Percentiles rank a stretch among this genome's conserved stretches.
Evolutionary conservation across 1,284 basidiomycete species (phyloP).

Genomic region (Ustanciosporium gigantosporum): DNA sequence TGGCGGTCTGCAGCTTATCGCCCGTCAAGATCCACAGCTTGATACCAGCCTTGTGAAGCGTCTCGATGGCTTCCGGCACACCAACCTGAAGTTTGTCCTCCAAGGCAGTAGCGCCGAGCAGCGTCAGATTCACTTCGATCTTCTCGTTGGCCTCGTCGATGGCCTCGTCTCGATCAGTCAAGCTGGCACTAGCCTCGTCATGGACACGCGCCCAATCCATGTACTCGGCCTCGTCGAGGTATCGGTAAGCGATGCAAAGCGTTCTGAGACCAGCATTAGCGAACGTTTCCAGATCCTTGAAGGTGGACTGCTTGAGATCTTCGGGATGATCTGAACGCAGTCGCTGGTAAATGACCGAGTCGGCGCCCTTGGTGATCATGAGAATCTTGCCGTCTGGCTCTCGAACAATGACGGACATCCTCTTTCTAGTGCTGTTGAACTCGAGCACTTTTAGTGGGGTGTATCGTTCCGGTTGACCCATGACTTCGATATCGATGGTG

Average conservation of each 20-base stretch:
- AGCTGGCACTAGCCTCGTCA: slow-evolving; percentile 76
- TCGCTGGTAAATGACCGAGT: slow-evolving; percentile 88
- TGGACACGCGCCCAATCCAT: slow-evolving; percentile 77
- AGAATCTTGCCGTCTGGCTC: slow-evolving; percentile 78
- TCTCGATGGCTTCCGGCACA: slow-evolving; percentile 93
- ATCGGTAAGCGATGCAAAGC: slow-evolving; percentile 82
- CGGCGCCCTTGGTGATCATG: slow-evolving; percentile 94
- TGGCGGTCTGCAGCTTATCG: slow-evolving; percentile 95
- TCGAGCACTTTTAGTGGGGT: slow-evolving; percentile 79
- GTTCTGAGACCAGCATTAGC: slow-evolving; percentile 91
- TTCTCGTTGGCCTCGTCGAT: slow-evolving; percentile 83
- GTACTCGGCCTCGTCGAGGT: slow-evolving; percentile 81
- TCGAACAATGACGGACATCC: slow-evolving; percentile 88
- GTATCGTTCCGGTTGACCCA: slow-evolving; percentile 84
- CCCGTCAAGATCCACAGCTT: slow-evolving; percentile 96
- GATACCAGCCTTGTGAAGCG: slow-evolving; percentile 87
- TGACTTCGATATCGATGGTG: slow-evolving; percentile 82
- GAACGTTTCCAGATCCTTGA: slow-evolving; percentile 85
- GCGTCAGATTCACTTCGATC: slow-evolving; percentile 78
- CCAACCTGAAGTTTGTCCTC: slow-evolving; percentile 97
- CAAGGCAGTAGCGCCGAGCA: slow-evolving; percentile 90
- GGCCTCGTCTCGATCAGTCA: slow-evolving; percentile 81
- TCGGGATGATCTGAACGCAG: slow-evolving; percentile 75
- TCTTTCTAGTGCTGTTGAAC: slow-evolving; percentile 89
- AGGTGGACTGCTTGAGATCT: slow-evolving; percentile 75